Evolutionary conservation across 2,329 filamentous ascomycete species (phyloP).

Genomic region (Scopulariopsis brevicaulis): DNA sequence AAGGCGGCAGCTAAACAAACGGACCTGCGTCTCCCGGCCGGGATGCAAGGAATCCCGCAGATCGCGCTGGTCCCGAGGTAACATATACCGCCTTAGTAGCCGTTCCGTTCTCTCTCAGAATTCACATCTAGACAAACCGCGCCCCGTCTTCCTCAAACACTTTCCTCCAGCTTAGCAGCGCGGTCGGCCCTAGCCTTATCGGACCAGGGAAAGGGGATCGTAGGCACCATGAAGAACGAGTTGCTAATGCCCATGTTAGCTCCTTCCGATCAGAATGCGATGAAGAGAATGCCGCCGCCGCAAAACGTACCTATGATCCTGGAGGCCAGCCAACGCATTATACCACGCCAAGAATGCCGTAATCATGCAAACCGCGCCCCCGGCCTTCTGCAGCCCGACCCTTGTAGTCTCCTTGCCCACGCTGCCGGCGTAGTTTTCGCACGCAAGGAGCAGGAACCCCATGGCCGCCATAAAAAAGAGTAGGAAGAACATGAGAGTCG

Average conservation of each 20-base stretch:
- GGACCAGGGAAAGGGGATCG: conserved; percentile 92
- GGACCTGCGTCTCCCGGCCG: no score
- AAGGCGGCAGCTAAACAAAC: no score
- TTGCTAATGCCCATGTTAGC: conserved; percentile 43
- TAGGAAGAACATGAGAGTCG: conserved; percentile 66
- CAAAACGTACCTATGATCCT: conserved; percentile 50
- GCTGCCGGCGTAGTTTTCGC: conserved; percentile 46
- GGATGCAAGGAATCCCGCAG: no score
- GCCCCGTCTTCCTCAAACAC: not conserved
- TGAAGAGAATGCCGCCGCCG: not conserved
- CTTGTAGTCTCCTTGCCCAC: conserved; percentile 34
- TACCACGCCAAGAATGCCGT: conserved; percentile 81
- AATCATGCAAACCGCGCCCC: conserved; percentile 69
- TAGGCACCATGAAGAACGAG: conserved; percentile 83
- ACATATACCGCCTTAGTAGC: no score
- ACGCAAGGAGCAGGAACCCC: conserved; percentile 61
- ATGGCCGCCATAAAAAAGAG: conserved; percentile 70
- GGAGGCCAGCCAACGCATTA: conserved; percentile 72
- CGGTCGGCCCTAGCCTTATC: conserved; percentile 42
- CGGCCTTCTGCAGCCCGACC: conserved; percentile 50
- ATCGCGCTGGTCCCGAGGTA: no score
- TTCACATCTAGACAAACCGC: not conserved
- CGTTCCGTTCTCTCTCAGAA: no score
- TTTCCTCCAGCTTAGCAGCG: conserved; percentile 4
- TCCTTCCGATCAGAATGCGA: not conserved